Conservation (phyloP, 2,329 filamentous ascomycete genomes). For the Cytospora leucostoma region DNA sequence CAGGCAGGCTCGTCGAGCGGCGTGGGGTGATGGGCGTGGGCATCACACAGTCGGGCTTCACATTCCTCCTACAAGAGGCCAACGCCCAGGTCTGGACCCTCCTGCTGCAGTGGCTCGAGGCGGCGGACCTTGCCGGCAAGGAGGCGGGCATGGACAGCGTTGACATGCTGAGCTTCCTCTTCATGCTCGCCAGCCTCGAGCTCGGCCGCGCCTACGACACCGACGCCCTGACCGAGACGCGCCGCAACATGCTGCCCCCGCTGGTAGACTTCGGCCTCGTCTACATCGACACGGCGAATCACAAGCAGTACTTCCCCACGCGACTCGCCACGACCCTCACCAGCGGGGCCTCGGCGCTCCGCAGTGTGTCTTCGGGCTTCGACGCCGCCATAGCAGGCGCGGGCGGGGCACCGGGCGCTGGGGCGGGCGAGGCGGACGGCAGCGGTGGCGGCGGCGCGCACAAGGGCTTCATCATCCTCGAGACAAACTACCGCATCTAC, state of each 20-base stretch:
- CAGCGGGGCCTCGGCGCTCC: conserved; percentile 68
- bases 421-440: conserved; percentile 64
- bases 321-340: conserved; percentile 92
- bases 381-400: conserved; percentile 62
- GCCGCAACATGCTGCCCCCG: conserved; percentile 85
- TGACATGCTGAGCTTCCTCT: conserved; percentile 93
- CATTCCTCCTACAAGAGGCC: conserved; percentile 89
- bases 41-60: conserved; percentile 93
- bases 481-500: conserved; percentile 97
- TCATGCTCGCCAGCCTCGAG: conserved; percentile 90
- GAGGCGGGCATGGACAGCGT: conserved; percentile 70
- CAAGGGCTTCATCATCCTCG: conserved; percentile 88
- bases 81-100: conserved; percentile 98
- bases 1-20: conserved; percentile 76
- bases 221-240: conserved; percentile 75
- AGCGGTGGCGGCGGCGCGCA: conserved; percentile 44
- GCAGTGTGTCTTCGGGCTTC: conserved; percentile 68
- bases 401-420: conserved; percentile 62
- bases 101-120: conserved; percentile 88
- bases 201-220: conserved; percentile 91
- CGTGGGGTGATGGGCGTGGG: conserved; percentile 51
- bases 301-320: conserved; percentile 79
- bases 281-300: conserved; percentile 64
- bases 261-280: conserved; percentile 92
- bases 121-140: conserved; percentile 61